Percentiles rank a stretch among this genome's conserved stretches.
These are phyloP conservation scores for Pythium rhizo-oryzae DNA, from an alignment of 352 stramenopile genomes.

Conservation along the genomic window DNA sequence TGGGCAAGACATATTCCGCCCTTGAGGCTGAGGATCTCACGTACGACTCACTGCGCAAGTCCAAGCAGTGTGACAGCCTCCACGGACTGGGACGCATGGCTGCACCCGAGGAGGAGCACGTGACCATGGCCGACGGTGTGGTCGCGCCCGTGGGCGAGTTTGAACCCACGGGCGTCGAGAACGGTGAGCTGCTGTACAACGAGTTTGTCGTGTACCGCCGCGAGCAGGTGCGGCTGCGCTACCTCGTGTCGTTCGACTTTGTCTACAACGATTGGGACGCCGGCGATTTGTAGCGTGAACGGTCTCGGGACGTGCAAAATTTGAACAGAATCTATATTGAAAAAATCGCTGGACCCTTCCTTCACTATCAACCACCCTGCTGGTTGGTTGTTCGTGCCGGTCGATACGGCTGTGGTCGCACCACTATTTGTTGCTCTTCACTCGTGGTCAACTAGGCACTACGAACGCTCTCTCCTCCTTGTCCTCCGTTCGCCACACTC, in stretches of 20 bases:
- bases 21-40: slow-evolving; percentile 57
- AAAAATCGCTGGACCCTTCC: neutral
- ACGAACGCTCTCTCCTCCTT: neutral
- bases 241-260: slow-evolving; percentile 61
- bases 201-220: slow-evolving; percentile 77
- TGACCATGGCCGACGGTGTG: slow-evolving; percentile 53
- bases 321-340: slow-evolving; percentile 14
- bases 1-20: slow-evolving; percentile 50
- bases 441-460: neutral
- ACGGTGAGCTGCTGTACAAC: slow-evolving; percentile 68
- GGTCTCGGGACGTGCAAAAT: neutral
- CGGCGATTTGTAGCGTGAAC: slow-evolving; percentile 6
- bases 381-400: neutral
- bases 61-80: slow-evolving; percentile 48
- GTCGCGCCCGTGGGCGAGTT: slow-evolving; percentile 63
- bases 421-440: neutral
- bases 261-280: slow-evolving; percentile 38
- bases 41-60: slow-evolving; percentile 45
- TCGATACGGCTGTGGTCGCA: neutral
- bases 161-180: slow-evolving; percentile 42
- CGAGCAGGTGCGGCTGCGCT: slow-evolving; percentile 68
- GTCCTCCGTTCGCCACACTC: neutral
- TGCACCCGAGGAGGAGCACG: slow-evolving; percentile 41
- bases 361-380: neutral
- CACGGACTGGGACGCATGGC: slow-evolving; percentile 63